Evolutionary conservation across 83 land plant species (phyloP), one percentile per base, ranked within the genome.

Genomic region (Diphasiastrum complanatum): DNA sequence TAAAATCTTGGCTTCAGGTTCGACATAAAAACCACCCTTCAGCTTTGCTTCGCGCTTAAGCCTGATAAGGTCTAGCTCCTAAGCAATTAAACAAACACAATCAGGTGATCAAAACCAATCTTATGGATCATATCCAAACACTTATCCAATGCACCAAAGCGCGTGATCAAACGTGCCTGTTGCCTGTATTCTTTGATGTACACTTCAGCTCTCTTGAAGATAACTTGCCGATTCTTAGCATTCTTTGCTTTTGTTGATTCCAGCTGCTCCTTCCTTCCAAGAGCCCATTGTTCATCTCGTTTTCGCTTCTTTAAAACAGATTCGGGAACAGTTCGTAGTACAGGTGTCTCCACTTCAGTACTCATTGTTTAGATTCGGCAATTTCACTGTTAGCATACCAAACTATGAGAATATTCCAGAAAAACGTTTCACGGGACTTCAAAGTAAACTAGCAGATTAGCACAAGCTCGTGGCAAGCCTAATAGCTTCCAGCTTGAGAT

Each of bases 221-320:
- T 79, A 20, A 84, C 51, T 61, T 77, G 84, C 50, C 89, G 53
- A 35, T 76, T 87, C 67, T 76, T 71, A 2, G 66, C 61, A 35
- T 58, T 74, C 66, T 65, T 72, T 51, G 59, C 64, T 58, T 73
- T 81, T n/a, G 65, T 18, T 6, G 64, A 71, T 1, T 66, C 74
- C 25, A 66, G 16, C 60, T 68, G 71, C 24, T 73, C 27, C 77
- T 73, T 79, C 45, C 74, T 79, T 0, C 63, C 71, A 16, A 68
- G 23, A n/a, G 68, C 79, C 93, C 89, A 87, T 58, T 81, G 79
- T 43, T 87, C 93, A 5, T 49, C 67, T 56, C 93, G 70, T 77
- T 84, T 84, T 69, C 80, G 65, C 81, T 84, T 87, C 79, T 87
- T 87, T 59, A 87, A 59, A 5, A 87, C 79, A 0, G 86, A 81